Conservation (phyloP, 2,329 filamentous ascomycete species). For the Fusarium globosum region DNA sequence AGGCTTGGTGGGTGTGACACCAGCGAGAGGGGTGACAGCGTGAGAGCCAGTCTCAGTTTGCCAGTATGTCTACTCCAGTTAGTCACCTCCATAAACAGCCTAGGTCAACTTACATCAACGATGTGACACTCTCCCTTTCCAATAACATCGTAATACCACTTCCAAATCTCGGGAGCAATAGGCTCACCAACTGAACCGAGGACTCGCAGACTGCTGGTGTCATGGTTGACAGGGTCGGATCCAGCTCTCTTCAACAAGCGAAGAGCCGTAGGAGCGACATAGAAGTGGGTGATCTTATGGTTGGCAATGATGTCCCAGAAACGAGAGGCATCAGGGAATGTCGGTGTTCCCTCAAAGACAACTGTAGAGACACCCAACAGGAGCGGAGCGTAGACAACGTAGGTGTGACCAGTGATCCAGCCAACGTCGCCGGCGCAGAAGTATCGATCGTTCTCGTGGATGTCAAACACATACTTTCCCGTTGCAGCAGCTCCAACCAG, state of each 20-base stretch:
- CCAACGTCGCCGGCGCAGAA: conserved; percentile 97
- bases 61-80: conserved; percentile 83
- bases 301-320: conserved; percentile 97
- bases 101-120: conserved; percentile 75
- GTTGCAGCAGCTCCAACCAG: conserved; percentile 87
- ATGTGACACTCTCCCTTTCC: conserved; percentile 90
- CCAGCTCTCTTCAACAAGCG: conserved; percentile 91
- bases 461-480: conserved; percentile 96
- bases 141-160: conserved; percentile 94
- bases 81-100: not conserved
- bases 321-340: conserved; percentile 90
- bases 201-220: conserved; percentile 85
- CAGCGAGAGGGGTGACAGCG: conserved; percentile 89
- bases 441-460: conserved; percentile 87
- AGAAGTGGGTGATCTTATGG: conserved; percentile 93
- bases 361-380: conserved; percentile 89
- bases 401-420: conserved; percentile 97
- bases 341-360: conserved; percentile 93
- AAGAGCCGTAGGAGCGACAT: conserved; percentile 91
- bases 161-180: conserved; percentile 97
- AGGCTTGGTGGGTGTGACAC: conserved; percentile 92
- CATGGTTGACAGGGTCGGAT: conserved; percentile 77
- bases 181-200: conserved; percentile 93
- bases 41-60: conserved; percentile 97
- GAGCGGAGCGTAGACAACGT: conserved; percentile 92